phyloP scores from a whole-genome alignment of 345 rosid species.

The Gossypium longicalyx region DNA sequence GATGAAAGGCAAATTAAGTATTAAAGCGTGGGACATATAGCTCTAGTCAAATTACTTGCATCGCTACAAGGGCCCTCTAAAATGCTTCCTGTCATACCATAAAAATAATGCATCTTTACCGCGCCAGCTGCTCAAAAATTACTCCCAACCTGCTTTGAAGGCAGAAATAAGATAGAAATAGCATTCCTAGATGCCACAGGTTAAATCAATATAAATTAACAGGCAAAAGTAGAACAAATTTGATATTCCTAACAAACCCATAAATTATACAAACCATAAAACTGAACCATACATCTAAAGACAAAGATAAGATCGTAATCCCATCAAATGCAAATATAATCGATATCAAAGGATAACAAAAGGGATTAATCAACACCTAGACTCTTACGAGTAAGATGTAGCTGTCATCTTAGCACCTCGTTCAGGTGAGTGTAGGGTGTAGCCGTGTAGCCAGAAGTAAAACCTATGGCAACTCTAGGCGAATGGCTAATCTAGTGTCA shows the following conservation, averaged over 20 bases:
- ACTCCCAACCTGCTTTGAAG: conserved; percentile 73
- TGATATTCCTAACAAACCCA: neutral
- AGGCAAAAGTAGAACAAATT: conserved; percentile 3
- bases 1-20: conserved; percentile 9
- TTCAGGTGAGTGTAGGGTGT: neutral
- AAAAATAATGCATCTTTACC: conserved; percentile 47
- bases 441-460: neutral
- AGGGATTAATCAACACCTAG: neutral
- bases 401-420: neutral
- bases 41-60: conserved; percentile 26
- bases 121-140: conserved; percentile 72
- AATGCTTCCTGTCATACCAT: conserved; percentile 72
- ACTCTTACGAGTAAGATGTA: neutral
- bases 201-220: conserved; percentile 37
- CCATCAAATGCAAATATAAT: neutral
- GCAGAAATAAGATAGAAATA: conserved; percentile 60
- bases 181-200: conserved; percentile 54
- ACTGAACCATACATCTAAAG: neutral
- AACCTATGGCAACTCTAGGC: neutral
- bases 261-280: conserved; percentile 15
- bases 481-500: neutral
- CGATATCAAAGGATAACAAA: neutral
- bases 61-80: conserved; percentile 38
- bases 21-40: conserved; percentile 6
- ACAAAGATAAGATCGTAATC: neutral